Evolutionary conservation across 2,329 filamentous ascomycete genomes (phyloP).

Genomic region (Grosmannia serpens): DNA sequence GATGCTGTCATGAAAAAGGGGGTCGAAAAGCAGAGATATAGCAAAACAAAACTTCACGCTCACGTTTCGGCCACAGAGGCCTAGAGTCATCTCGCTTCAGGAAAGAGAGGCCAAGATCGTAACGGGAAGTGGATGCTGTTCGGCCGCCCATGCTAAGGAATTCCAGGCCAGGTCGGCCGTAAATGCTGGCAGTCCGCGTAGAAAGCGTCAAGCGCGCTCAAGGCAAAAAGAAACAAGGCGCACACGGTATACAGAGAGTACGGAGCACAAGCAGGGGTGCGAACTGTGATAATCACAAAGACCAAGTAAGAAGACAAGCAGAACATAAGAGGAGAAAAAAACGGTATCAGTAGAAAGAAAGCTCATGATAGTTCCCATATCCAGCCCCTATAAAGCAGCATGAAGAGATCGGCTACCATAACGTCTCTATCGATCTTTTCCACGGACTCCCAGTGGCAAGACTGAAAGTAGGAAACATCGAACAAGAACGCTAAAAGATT

Average conservation of each 20-base stretch:
- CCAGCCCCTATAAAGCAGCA: slow-evolving; percentile 8
- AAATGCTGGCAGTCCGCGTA: neutral
- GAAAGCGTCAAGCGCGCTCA: neutral
- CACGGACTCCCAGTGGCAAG: slow-evolving; percentile 4
- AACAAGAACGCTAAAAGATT: neutral
- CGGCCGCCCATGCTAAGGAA: neutral
- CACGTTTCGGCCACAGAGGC: neutral
- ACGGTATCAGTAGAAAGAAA: slow-evolving; percentile 1
- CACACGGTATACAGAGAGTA: neutral
- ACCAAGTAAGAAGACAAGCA: neutral
- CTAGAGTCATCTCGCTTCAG: neutral
- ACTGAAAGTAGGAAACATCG: neutral
- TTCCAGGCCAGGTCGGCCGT: neutral
- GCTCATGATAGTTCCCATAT: slow-evolving; percentile 5
- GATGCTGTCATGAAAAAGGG: no score
- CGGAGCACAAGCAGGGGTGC: neutral
- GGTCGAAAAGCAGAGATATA: neutral
- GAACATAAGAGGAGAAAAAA: neutral
- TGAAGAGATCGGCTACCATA: slow-evolving; percentile 3
- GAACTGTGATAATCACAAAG: neutral
- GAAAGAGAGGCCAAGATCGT: neutral
- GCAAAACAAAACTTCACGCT: neutral
- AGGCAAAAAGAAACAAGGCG: neutral
- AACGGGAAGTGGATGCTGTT: neutral
- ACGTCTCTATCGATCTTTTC: slow-evolving; percentile 5